A percentile compares a stretch with the other conserved stretches of the same genome.
These are phyloP conservation scores for Fusarium sp. DNA, from an alignment of 2,329 filamentous ascomycete genomes.

Conservation along the genomic window DNA sequence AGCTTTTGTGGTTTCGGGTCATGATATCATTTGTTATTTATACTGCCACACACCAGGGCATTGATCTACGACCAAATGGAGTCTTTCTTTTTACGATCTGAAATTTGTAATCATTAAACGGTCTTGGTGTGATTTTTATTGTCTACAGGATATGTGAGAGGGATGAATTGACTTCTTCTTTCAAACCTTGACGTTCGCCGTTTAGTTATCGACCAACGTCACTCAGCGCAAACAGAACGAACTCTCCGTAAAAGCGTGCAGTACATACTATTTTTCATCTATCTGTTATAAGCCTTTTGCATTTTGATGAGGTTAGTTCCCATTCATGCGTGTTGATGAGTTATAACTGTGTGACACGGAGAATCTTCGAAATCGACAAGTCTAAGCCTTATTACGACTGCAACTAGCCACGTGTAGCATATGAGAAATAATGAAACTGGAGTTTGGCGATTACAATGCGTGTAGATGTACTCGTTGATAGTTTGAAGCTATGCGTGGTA, in stretches of 20 bases:
- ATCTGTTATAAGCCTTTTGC: not conserved
- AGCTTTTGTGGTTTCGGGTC: slow-evolving; percentile 14
- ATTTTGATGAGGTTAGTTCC: not conserved
- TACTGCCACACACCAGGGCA: slow-evolving; percentile 14
- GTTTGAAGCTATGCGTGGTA: not conserved
- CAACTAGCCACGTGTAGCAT: not conserved
- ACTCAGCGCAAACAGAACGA: not conserved
- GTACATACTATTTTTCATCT: too few relatives aligned
- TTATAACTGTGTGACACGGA: not conserved
- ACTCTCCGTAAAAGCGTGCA: too few relatives aligned
- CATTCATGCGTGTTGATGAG: not conserved
- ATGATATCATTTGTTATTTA: slow-evolving; percentile 35
- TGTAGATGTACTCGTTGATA: not conserved
- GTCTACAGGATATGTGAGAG: not conserved
- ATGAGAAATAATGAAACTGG: too few relatives aligned
- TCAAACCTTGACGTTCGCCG: not conserved
- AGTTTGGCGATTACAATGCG: too few relatives aligned
- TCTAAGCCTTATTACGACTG: not conserved
- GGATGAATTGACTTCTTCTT: not conserved
- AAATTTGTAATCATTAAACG: not conserved
- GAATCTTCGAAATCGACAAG: too few relatives aligned
- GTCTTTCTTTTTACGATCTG: not conserved
- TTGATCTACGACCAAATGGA: slow-evolving; percentile 18
- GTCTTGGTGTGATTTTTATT: not conserved
- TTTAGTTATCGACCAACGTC: not conserved